phyloP scores from a whole-genome alignment of 208 protist species.

The Naegleria fowleri region DNA sequence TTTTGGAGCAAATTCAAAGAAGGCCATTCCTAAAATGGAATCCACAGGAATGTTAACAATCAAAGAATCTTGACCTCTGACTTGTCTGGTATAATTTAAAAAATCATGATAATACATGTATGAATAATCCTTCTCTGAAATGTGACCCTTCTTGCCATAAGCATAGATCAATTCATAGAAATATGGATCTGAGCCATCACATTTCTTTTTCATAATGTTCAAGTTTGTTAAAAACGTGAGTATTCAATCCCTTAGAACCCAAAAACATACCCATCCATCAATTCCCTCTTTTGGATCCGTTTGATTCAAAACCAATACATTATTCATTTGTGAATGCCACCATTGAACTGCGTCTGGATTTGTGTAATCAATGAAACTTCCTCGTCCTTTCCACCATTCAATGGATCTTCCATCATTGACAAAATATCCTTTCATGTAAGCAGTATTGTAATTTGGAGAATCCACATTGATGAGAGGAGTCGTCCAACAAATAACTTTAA shows the following conservation, averaged over 20 bases:
- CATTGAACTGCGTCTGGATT: not conserved
- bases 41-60: not conserved
- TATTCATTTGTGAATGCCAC: not conserved
- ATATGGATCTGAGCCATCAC: not conserved
- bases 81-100: not conserved
- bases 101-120: not conserved
- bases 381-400: not conserved
- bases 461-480: not conserved
- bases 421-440: not conserved
- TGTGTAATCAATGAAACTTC: not conserved
- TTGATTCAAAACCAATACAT: not conserved
- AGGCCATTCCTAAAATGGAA: not conserved
- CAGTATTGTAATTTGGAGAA: not conserved
- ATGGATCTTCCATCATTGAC: not conserved
- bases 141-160: not conserved
- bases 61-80: not conserved
- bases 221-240: no score
- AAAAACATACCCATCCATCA: not conserved
- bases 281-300: not conserved
- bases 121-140: not conserved
- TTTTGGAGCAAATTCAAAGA: constrained; percentile 28
- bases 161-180: not conserved
- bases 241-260: no score
- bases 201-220: not conserved
- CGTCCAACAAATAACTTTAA: not conserved